A percentile compares a stretch with the other conserved stretches of the same genome.
Evolutionary conservation across 305 asterid genomes (phyloP).

Genomic region (Rubia peregrina): DNA sequence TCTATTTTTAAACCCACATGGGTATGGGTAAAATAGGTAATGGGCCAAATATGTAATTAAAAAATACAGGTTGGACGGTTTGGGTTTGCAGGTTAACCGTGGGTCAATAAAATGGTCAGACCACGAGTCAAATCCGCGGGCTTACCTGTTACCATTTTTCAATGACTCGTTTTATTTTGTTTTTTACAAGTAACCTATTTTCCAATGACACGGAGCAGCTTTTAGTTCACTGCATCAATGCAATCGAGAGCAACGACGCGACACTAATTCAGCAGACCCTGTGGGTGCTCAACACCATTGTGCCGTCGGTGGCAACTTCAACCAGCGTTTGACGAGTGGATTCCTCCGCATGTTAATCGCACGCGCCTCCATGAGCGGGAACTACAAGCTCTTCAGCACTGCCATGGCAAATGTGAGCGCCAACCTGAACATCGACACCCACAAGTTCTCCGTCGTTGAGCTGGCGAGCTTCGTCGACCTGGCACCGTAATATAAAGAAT

Average conservation of each 20-base stretch:
- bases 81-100: too few species aligned
- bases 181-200: too few species aligned
- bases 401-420: slow-evolving; percentile 41
- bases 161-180: too few species aligned
- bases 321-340: slow-evolving; percentile 71
- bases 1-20: too few species aligned
- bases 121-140: too few species aligned
- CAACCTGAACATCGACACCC: slow-evolving; percentile 29
- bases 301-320: slow-evolving; percentile 84
- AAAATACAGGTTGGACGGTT: too few species aligned
- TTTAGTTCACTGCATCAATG: slow-evolving; percentile 74
- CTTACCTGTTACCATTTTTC: too few species aligned
- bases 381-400: slow-evolving; percentile 42
- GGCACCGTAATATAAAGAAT: slow-evolving; percentile 39
- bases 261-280: slow-evolving; percentile 78
- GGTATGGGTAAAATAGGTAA: too few species aligned
- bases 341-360: slow-evolving; percentile 76
- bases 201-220: slow-evolving; percentile 83
- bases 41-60: too few species aligned
- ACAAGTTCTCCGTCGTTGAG: slow-evolving; percentile 66
- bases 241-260: slow-evolving; percentile 73
- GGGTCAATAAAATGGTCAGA: too few species aligned
- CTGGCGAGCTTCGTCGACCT: slow-evolving; percentile 77
- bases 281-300: slow-evolving; percentile 91
- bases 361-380: slow-evolving; percentile 62